Evolutionary conservation across 2,329 filamentous ascomycete species (phyloP), one percentile per base, ranked within the genome.

Genomic region (Fusarium acutatum): DNA sequence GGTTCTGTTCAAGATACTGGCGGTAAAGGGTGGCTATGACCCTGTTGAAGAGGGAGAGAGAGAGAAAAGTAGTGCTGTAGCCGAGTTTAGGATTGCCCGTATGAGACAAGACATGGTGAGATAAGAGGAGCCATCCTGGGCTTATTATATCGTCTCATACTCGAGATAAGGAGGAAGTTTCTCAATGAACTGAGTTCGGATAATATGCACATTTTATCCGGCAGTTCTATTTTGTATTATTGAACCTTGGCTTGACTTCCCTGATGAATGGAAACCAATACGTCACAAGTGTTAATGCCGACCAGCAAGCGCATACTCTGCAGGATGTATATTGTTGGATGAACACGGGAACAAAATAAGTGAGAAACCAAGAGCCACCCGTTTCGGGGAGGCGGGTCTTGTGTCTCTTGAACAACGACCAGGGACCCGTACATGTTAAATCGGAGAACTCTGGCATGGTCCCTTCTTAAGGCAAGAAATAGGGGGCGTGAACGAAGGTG

Each of bases 81-180:
- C 52, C 52, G 41, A 60, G 37, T 60, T 66, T 46, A 30, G 38
- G 34, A 32, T 47, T 54, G 40, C 43, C 38, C 34, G 57, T 56
- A 53, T 49, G 57, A 69, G 66, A 71, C 57, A 60, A 64, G 40
- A 47, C 34, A 75, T 62, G 43, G 40, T 54, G 60, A 75, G 71
- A 73, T 73, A 52, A 60, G 46, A 60, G 58, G 61, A 47, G 47
- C 26, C 32, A 58, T 34, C 34, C 53, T 56, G 47, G 58, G 18
- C 54, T 70, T 61, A 69, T 34, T 54, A 63, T 49, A 28, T 37
- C 24, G 46, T 64, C 43, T 64, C 41, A 57, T 57, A 38, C 47
- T 59, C 35, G 46, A 57, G 37, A 74, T 41, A 72, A 65, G 58
- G 57, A 71, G 46, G 30, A 54, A 22, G 14, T 24, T n/a, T 22